Evolutionary conservation across 2,329 filamentous ascomycete species (phyloP).

Genomic region (Nemania abortiva): DNA sequence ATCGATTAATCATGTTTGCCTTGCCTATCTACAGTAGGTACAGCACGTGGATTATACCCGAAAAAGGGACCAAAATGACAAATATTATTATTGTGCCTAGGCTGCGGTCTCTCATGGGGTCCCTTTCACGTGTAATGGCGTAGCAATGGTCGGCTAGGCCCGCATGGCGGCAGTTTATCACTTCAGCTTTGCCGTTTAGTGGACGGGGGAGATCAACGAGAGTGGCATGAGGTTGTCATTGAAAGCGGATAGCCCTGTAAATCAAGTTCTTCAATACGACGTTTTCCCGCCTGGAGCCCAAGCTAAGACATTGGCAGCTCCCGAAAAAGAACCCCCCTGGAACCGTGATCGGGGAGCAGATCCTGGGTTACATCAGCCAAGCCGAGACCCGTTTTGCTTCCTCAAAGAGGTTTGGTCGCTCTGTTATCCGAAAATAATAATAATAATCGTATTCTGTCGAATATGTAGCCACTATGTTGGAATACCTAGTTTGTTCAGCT

Average conservation of each 20-base stretch:
- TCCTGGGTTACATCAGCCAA: neutral
- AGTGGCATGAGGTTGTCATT: neutral
- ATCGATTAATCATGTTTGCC: neutral
- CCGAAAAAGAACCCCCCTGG: neutral
- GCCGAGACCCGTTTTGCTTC: neutral
- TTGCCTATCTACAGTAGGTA: neutral
- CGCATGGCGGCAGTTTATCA: slow-evolving; percentile 6
- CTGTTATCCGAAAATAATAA: neutral
- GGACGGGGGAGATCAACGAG: neutral
- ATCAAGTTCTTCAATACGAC: neutral
- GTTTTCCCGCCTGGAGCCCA: neutral
- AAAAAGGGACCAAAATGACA: slow-evolving; percentile 12
- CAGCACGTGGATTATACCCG: neutral
- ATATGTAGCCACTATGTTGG: no score
- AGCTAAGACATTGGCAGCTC: neutral
- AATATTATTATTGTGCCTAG: slow-evolving; percentile 5
- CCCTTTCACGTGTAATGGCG: slow-evolving; percentile 14
- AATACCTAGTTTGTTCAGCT: no score
- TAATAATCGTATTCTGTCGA: no score
- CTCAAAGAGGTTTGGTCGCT: neutral
- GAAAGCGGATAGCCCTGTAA: neutral
- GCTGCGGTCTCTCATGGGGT: slow-evolving; percentile 20
- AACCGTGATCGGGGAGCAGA: neutral
- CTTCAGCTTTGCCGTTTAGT: neutral
- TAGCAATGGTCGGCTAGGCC: neutral